Base-by-base conservation (phyloP, 225 moss, liverwort and hornwort genomes). In the Climacium dendroides region DNA sequence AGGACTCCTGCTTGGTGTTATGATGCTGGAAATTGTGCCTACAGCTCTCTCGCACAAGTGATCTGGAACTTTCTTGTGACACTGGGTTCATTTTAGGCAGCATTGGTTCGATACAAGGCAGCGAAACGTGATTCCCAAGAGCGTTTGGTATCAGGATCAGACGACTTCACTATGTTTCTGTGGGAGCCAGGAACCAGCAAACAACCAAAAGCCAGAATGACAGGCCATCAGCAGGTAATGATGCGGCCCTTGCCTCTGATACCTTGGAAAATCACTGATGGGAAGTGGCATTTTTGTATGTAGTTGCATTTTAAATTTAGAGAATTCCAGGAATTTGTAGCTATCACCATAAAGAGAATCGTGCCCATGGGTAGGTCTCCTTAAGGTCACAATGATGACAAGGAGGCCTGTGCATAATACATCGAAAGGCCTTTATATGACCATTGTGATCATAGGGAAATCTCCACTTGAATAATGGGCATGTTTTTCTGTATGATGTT, bases 131-230 rank as follows among this genome's bases (percentile, higher is more conserved):
- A 94, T 85, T 94, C 95, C 18, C 92, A 95, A 19, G 97, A 99
- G 89, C 96, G 96, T 82, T 90, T 99, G 72, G 98, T 99, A 19
- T 99, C 97, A 59, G 98, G 98, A 25, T 99, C 98, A 78, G 98
- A 99, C 86, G 98, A 99, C 81, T 99, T 99, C 82, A 99, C 97
- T 47, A 99, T 99, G 98, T 94, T 95, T 89, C 78, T 99, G 81
- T 99, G 98, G 98, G 98, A 99, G 87, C 98, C 98, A 80, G 97
- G 95, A 86, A 92, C 94, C 47, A 94, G 95, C 78, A 99, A 97
- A 85, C 89, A 93, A 62, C 93, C 93, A 4, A 99, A 97, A 90
- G 94, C 95, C 10, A 95, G 97, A 54, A 94, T 99, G 95, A 97
- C 95, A 58, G 97, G 97, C 29, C 98, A 99, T 85, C 98, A 97